These are phyloP conservation scores for Coniochaeta prunicola DNA, from an alignment of 2,329 filamentous ascomycete species.

Conservation along the genomic window DNA sequence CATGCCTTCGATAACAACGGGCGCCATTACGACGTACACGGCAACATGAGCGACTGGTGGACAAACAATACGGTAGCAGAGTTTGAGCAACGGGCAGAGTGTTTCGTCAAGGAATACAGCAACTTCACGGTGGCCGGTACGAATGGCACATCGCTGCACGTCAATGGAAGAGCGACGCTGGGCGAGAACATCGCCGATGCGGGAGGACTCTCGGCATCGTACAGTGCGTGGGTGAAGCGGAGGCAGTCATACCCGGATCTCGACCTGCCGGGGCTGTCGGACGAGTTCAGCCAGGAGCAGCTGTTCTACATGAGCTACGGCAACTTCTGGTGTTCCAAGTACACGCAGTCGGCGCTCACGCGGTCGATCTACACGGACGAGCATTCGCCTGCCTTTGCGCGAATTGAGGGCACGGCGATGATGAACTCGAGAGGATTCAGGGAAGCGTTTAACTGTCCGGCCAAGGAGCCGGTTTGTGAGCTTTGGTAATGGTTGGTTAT, in stretches of 20 bases:
- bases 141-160: constrained; percentile 48
- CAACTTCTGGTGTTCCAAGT: constrained; percentile 62
- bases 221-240: constrained; percentile 57
- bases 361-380: constrained; percentile 53
- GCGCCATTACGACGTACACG: constrained; percentile 56
- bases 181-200: constrained; percentile 69
- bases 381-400: constrained; percentile 56
- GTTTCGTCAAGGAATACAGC: constrained; percentile 61
- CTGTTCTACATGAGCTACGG: constrained; percentile 61
- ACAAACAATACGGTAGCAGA: constrained; percentile 48
- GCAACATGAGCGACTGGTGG: constrained; percentile 63
- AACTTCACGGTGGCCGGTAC: constrained; percentile 51
- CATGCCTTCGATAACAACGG: constrained; percentile 65
- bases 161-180: constrained; percentile 57
- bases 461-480: constrained; percentile 60
- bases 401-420: constrained; percentile 53
- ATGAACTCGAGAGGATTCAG: constrained; percentile 61
- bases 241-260: constrained; percentile 42
- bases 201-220: constrained; percentile 56
- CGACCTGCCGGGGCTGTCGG: constrained; percentile 49
- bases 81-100: constrained; percentile 53
- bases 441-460: constrained; percentile 59
- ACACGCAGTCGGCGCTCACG: constrained; percentile 48
- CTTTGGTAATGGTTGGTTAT: constrained; percentile 46
- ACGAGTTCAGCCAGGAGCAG: constrained; percentile 58